Conservation (phyloP, 805 yeast genomes). For the Yarrowia alimentaria region DNA sequence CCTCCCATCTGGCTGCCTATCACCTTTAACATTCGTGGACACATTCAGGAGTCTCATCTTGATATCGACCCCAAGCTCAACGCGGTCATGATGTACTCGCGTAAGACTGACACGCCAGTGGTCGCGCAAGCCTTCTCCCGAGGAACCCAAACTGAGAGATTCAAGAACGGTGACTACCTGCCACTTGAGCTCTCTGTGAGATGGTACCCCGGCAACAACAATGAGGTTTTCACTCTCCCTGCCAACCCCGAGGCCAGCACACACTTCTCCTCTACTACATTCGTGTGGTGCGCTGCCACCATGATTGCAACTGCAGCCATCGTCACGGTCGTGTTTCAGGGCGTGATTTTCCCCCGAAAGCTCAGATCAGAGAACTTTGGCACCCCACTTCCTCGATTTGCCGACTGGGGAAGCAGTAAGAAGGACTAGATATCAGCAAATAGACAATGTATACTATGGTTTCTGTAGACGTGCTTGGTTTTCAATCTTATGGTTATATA, state of each 20-base stretch:
- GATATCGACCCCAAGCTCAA: conserved; percentile 62
- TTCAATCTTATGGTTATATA: too few relatives aligned
- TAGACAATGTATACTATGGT: not conserved
- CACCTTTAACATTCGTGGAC: conserved; percentile 63
- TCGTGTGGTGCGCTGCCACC: conserved; percentile 22
- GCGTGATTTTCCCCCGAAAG: conserved; percentile 27
- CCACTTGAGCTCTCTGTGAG: conserved; percentile 56
- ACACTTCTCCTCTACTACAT: conserved; percentile 29
- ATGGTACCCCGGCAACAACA: conserved; percentile 45
- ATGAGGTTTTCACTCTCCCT: conserved; percentile 28
- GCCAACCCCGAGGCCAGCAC: conserved; percentile 19
- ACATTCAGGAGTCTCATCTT: conserved; percentile 62
- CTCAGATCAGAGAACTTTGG: conserved; percentile 24
- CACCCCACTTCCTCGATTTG: conserved; percentile 14
- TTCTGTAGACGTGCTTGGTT: too few relatives aligned
- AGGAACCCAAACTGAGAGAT: conserved; percentile 58
- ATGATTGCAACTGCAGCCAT: conserved; percentile 28
- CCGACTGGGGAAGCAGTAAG: conserved; percentile 22
- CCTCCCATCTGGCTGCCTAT: conserved; percentile 48
- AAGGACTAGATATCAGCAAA: conserved; percentile 16
- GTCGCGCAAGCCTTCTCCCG: conserved; percentile 60
- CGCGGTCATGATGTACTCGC: conserved; percentile 46
- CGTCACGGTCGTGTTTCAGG: conserved; percentile 25
- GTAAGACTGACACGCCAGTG: conserved; percentile 46
- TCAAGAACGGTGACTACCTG: conserved; percentile 63